These are phyloP conservation scores for Kurtzmaniella quercitrusa DNA, from an alignment of 1,139 yeast genomes.

Conservation along the genomic window DNA sequence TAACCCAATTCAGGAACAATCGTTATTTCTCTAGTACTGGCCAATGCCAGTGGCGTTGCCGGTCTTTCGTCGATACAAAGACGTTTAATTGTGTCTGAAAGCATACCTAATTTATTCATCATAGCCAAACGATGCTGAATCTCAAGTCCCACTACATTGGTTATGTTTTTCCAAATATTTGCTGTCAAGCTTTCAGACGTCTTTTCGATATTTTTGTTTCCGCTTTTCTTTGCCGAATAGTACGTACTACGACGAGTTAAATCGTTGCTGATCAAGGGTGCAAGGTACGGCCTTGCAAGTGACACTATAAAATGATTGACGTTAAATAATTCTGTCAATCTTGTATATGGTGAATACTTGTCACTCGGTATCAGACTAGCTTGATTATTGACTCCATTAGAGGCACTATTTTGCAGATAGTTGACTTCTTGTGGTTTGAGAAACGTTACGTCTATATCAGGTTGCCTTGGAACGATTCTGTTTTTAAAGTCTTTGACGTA, in stretches of 20 bases:
- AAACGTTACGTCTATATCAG: slow-evolving; percentile 31
- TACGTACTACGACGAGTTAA: slow-evolving; percentile 55
- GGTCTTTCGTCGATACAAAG: slow-evolving; percentile 89
- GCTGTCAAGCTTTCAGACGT: slow-evolving; percentile 29
- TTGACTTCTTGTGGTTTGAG: slow-evolving; percentile 47
- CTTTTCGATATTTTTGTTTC: slow-evolving; percentile 15
- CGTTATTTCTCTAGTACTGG: slow-evolving; percentile 65
- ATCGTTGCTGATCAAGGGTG: slow-evolving; percentile 83
- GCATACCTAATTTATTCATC: slow-evolving; percentile 71
- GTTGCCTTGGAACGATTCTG: slow-evolving; percentile 44
- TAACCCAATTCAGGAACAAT: slow-evolving; percentile 85
- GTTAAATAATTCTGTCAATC: slow-evolving; percentile 86
- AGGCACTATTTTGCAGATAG: slow-evolving; percentile 27
- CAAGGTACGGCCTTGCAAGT: slow-evolving; percentile 87
- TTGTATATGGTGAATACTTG: slow-evolving; percentile 67
- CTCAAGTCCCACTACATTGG: slow-evolving; percentile 50
- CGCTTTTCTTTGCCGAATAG: slow-evolving; percentile 6
- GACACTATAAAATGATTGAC: slow-evolving; percentile 90
- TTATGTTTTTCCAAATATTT: slow-evolving; percentile 31
- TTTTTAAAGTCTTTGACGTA: slow-evolving; percentile 67
- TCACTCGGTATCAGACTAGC: slow-evolving; percentile 10
- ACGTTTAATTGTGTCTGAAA: slow-evolving; percentile 68
- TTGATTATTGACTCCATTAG: slow-evolving; percentile 14
- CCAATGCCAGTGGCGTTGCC: slow-evolving; percentile 52
- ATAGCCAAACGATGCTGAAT: slow-evolving; percentile 81